A percentile compares a stretch with the other conserved stretches of the same genome.
These are phyloP conservation scores for Cladosporium halotolerans DNA, from an alignment of 2,329 filamentous ascomycete genomes.

Conservation along the genomic window DNA sequence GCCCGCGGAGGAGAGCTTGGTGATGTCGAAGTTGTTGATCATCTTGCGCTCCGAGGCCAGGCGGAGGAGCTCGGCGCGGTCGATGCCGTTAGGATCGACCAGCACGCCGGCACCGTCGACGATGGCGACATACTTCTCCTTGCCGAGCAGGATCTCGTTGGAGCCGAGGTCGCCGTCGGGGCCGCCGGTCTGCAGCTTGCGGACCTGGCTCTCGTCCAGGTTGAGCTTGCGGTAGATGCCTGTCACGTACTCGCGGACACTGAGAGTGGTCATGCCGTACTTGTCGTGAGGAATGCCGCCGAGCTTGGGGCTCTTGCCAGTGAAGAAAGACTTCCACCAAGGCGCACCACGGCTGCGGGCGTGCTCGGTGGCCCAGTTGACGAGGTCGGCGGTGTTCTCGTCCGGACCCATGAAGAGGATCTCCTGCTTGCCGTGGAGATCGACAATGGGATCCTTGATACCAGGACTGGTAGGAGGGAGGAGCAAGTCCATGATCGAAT, in stretches of 20 bases:
- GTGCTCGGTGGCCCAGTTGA: conserved; percentile 98
- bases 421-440: conserved; percentile 89
- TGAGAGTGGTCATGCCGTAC: conserved; percentile 97
- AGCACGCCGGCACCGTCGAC: conserved; percentile 96
- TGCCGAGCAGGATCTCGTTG: conserved; percentile 93
- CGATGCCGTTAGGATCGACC: conserved; percentile 82
- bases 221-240: conserved; percentile 96
- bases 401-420: conserved; percentile 98
- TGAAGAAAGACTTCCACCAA: conserved; percentile 99
- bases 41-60: conserved; percentile 82
- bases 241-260: conserved; percentile 89
- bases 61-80: conserved; percentile 74
- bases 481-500: conserved; percentile 92
- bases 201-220: conserved; percentile 75
- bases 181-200: conserved; percentile 95
- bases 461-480: conserved; percentile 84
- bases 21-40: conserved; percentile 78
- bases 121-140: conserved; percentile 91
- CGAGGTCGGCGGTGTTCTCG: conserved; percentile 95
- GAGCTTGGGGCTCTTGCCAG: conserved; percentile 91
- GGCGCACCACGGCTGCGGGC: conserved; percentile 79
- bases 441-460: conserved; percentile 98
- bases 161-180: conserved; percentile 95
- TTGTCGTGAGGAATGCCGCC: conserved; percentile 93
- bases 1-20: conserved; percentile 79